Conservation (phyloP, 306 rosid genomes). For the Malus orientalis region DNA sequence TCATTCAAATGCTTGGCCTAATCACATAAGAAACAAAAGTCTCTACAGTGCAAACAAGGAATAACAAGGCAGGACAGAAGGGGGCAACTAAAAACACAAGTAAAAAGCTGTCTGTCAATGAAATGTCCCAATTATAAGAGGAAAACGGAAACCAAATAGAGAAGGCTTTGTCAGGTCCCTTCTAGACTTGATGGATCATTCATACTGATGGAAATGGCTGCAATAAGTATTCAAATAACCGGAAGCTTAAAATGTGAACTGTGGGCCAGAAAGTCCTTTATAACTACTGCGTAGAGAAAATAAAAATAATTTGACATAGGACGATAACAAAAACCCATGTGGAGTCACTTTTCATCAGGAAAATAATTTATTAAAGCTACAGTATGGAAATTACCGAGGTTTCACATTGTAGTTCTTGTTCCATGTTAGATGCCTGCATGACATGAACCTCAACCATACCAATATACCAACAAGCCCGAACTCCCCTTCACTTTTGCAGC, state of each 20-base stretch:
- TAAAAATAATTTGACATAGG: neutral
- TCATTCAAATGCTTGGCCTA: slow-evolving; percentile 19
- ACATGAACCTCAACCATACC: slow-evolving; percentile 40
- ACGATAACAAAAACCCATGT: neutral
- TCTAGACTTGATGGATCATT: neutral
- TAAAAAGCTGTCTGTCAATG: neutral
- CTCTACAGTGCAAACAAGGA: neutral
- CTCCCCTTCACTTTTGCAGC: slow-evolving; percentile 24
- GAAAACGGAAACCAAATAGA: neutral
- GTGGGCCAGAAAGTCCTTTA: neutral
- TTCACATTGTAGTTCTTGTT: slow-evolving; percentile 37
- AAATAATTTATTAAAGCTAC: neutral
- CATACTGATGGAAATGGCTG: neutral
- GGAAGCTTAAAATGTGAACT: neutral
- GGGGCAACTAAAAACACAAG: neutral
- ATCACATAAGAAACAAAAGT: neutral
- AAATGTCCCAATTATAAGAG: neutral
- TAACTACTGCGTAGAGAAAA: neutral
- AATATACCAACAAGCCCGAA: slow-evolving; percentile 25
- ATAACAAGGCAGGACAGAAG: neutral
- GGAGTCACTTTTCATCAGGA: neutral
- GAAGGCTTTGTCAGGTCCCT: neutral
- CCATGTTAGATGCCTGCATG: slow-evolving; percentile 33
- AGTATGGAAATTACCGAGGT: slow-evolving; percentile 21
- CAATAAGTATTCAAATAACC: neutral